Base-by-base conservation (phyloP, 768 basidiomycete genomes). In the Boletus coccyginus region DNA sequence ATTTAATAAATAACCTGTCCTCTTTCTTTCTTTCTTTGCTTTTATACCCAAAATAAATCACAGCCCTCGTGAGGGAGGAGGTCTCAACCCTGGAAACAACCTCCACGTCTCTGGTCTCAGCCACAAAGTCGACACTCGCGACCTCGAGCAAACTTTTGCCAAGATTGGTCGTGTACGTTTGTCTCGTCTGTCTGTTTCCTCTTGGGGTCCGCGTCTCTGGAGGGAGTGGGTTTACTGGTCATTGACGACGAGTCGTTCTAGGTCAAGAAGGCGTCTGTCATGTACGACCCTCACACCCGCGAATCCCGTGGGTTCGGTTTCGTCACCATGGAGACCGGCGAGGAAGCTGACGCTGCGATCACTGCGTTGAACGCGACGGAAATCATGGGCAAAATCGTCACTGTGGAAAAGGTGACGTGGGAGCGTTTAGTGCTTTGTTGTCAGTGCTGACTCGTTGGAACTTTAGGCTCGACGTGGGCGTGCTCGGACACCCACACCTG, bases 291-390 rank as follows among this genome's bases (percentile, higher is more conserved):
- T 9, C 85, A 86, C 66, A 84, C 83, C 38, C 82, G 84, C 48
- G 85, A 86, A 60, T 85, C 87, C 46, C 85, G 87, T 60, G 87
- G 87, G 45, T 90, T 90, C 63, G 95, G 93, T 16, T 98, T 98
- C 73, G 94, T 97, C 58, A 90, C 86, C 48, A 88, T 92, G 87
- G 87, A 85, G 70, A 81, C 83, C 27, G 69, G 61, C 9, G 95
- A 96, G 65, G 96, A 97, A 65, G 97, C 96, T 7, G 91, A 95
- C 43, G 92, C 93, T 43, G 92, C 90, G 53, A 85, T 98, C 59
- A 84, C 90, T 36, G 88, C 87, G 7, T 77, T 98, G 52, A 90
- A 93, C 69, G 81, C 81, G 24, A 88, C 90, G 46, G 92, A 94
- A 40, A 71, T 98, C 43, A 85, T 89, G 79, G 96, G 96, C 52